Evolutionary conservation across 805 yeast genomes (phyloP).

Genomic region (Starmerella powellii): DNA sequence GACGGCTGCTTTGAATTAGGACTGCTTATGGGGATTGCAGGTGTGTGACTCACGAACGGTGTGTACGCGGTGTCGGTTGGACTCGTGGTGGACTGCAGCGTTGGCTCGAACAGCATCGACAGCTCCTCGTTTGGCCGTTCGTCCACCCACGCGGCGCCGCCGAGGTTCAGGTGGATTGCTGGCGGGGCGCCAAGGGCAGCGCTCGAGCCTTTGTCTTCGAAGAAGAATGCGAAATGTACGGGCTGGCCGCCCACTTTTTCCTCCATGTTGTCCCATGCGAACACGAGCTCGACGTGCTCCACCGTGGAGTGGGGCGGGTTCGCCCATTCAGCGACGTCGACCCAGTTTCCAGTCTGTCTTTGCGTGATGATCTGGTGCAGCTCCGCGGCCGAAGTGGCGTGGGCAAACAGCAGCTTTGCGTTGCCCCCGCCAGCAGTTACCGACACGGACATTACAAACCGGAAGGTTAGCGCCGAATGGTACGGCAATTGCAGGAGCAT

Average conservation of each 20-base stretch:
- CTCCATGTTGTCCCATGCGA: conserved; percentile 17
- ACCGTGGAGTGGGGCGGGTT: conserved; percentile 73
- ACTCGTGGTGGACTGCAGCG: too few species aligned
- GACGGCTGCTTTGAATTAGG: too few species aligned
- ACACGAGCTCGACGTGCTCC: conserved; percentile 62
- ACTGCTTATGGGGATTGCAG: too few species aligned
- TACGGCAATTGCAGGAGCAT: conserved; percentile 20
- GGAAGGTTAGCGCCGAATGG: conserved; percentile 14
- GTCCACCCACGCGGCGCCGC: conserved; percentile 29
- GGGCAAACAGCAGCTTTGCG: conserved; percentile 11
- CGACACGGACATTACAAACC: conserved; percentile 15
- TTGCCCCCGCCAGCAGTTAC: conserved; percentile 15
- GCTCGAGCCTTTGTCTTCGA: conserved; percentile 29
- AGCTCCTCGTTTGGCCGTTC: conserved; percentile 8
- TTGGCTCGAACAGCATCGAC: neutral
- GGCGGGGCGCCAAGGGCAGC: neutral
- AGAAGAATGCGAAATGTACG: conserved; percentile 31
- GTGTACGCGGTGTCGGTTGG: neutral
- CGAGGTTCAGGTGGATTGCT: neutral
- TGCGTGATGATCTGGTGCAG: conserved; percentile 1
- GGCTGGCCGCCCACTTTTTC: conserved; percentile 26
- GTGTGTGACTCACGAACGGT: neutral
- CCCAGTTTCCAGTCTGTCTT: conserved; percentile 10
- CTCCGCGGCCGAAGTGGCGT: conserved; percentile 10
- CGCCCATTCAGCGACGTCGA: conserved; percentile 8